Evolutionary conservation across 2,329 filamentous ascomycete genomes (phyloP), one percentile per base, ranked within the genome.

Genomic region (Helminthosporium solani): DNA sequence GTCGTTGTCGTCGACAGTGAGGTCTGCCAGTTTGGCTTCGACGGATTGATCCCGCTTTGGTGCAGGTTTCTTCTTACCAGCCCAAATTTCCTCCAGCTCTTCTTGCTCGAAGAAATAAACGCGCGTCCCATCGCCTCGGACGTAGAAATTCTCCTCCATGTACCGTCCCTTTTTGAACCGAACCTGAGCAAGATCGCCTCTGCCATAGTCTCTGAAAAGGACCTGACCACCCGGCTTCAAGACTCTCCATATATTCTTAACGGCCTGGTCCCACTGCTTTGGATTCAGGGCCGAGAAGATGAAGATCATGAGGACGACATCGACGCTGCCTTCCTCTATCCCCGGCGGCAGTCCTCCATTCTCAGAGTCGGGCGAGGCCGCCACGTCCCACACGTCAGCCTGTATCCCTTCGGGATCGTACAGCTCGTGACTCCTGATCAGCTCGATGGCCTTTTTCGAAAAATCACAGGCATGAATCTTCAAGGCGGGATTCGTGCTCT

Each of bases 91-190:
- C 42, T 81, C 78, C 43, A 99, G 75, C 73, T 99, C 86, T 27
- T 91, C 85, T 68, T 84, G 79, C 46, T 96, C 92, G 64, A 99
- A 99, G 71, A 99, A 99, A 71, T 97, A 99, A 0, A 99, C 94
- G 6, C 94, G 81, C 3, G 94, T 99, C 1, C 94, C 94, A 69
- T 99, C 94, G 1, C 94, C 94, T 27, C 94, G 79, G 35, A 96
- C 88, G 68, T 99, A 99, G 63, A 99, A 99, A 66, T 97, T 99
- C 71, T 97, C 94, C 45, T 90, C 88, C 65, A 99, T 79, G 64
- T 92, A 97, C 33, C 94, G 81, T 11, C 90, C 90, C 74, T 96
- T 96, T 74, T 94, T 95, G 76, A 99, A 97, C 48, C 94, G 82
- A 50, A 99, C 94, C 75, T 99, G 94, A 15, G 94, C 92, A 51